Evolutionary conservation across 2,329 filamentous ascomycete genomes (phyloP).

Genomic region (Orbilia oligospora): DNA sequence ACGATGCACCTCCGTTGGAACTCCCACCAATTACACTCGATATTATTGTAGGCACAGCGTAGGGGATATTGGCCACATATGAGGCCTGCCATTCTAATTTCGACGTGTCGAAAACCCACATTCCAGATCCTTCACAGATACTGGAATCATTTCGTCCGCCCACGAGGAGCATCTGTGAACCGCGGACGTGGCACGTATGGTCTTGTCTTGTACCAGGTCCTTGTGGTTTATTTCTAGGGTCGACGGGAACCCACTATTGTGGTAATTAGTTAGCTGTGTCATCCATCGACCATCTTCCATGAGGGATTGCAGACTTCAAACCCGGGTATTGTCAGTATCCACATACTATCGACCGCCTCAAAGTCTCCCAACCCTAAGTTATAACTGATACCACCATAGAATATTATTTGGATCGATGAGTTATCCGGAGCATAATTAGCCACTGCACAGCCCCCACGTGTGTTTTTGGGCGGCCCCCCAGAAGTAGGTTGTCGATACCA

Average conservation of each 20-base stretch:
- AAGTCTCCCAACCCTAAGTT: slow-evolving; percentile 1
- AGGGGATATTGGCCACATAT: slow-evolving; percentile 10
- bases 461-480: slow-evolving; percentile 4
- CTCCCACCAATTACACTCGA: slow-evolving; percentile 12
- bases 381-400: slow-evolving; percentile 33
- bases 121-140: slow-evolving; percentile 22
- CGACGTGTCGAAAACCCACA: slow-evolving; percentile 47
- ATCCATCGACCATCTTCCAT: neutral
- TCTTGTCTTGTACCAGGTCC: slow-evolving; percentile 39
- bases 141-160: slow-evolving; percentile 27
- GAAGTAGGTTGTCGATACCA: slow-evolving; percentile 49
- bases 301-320: slow-evolving; percentile 19
- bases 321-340: slow-evolving; percentile 45
- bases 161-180: slow-evolving; percentile 44
- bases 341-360: slow-evolving; percentile 24
- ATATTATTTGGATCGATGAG: slow-evolving; percentile 39
- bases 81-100: slow-evolving; percentile 33
- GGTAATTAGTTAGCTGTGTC: neutral
- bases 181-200: slow-evolving; percentile 34
- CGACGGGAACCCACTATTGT: slow-evolving; percentile 34
- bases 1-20: slow-evolving; percentile 13
- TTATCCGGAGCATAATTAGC: slow-evolving; percentile 39
- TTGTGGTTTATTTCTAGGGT: neutral
- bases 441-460: slow-evolving; percentile 29
- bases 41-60: slow-evolving; percentile 23